A percentile compares a stretch with the other conserved stretches of the same genome.
Conservation (phyloP, 257 asterid species). For the Lycium ferocissimum region DNA sequence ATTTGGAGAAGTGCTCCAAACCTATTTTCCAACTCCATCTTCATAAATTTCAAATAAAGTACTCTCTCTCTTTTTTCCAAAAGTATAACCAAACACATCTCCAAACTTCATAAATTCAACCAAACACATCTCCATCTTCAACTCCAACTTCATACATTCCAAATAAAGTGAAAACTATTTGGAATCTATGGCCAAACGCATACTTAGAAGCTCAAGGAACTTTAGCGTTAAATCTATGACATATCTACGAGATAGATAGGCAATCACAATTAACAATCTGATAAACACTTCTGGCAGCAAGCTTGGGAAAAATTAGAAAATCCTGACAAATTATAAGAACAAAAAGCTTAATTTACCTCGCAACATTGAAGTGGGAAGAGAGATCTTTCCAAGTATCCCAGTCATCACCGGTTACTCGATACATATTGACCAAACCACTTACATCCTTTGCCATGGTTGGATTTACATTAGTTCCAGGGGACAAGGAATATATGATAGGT, state of each 20-base stretch:
- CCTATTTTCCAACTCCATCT: no score
- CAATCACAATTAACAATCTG: not conserved
- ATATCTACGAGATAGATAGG: conserved; percentile 4
- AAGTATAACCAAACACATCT: no score
- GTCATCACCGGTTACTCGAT: conserved; percentile 91
- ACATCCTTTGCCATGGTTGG: conserved; percentile 78
- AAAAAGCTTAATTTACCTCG: conserved; percentile 54
- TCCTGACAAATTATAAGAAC: not conserved
- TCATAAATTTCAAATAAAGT: no score
- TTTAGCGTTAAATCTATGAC: not conserved
- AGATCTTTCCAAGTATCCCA: conserved; percentile 97
- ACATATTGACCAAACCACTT: conserved; percentile 82
- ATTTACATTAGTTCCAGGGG: conserved; percentile 86
- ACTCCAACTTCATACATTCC: no score
- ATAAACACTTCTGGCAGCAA: not conserved
- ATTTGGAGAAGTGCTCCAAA: no score
- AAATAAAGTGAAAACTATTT: no score
- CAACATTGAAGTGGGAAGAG: conserved; percentile 71
- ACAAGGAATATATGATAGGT: conserved; percentile 75
- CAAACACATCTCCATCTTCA: no score
- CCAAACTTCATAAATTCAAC: no score
- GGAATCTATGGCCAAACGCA: no score
- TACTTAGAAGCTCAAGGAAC: conserved; percentile 19
- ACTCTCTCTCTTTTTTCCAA: no score
- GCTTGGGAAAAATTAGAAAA: not conserved